A percentile compares a stretch with the other conserved stretches of the same genome.
Evolutionary conservation across 1,284 basidiomycete species (phyloP).

Genomic region (Prillingera fragicola): DNA sequence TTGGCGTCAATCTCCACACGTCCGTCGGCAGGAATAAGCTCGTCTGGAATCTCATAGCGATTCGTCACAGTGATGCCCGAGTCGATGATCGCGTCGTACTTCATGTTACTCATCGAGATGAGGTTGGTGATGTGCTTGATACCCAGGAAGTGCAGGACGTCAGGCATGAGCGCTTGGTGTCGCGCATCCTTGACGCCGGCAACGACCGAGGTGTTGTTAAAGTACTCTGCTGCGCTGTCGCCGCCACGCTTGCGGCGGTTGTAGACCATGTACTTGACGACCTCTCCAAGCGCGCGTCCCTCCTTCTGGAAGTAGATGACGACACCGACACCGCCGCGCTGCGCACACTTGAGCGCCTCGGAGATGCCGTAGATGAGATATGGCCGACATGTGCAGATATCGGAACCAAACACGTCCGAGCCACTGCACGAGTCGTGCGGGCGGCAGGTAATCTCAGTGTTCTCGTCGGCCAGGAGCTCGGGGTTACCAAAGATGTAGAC

Average conservation of each 20-base stretch:
- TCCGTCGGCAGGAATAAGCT: conserved; percentile 82
- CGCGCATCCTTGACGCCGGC: conserved; percentile 95
- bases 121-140: conserved; percentile 82
- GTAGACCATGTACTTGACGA: conserved; percentile 72
- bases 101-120: conserved; percentile 79
- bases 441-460: conserved; percentile 81
- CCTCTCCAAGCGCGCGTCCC: conserved; percentile 84
- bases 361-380: conserved; percentile 90
- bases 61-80: conserved; percentile 77
- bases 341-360: conserved; percentile 80
- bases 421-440: conserved; percentile 86
- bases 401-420: conserved; percentile 55
- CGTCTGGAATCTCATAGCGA: conserved; percentile 78
- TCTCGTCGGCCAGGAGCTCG: conserved; percentile 67
- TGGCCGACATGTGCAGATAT: conserved; percentile 88
- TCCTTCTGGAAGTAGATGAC: conserved; percentile 88
- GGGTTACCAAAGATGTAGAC: conserved; percentile 91
- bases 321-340: conserved; percentile 83
- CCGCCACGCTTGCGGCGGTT: conserved; percentile 91
- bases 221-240: conserved; percentile 88
- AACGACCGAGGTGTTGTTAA: conserved; percentile 85
- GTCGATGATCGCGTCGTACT: conserved; percentile 86
- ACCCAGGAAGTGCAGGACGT: conserved; percentile 90
- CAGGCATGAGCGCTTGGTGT: conserved; percentile 94
- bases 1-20: conserved; percentile 94